Conservation (phyloP, 2,329 filamentous ascomycete species). For the Coleophoma crateriformis region DNA sequence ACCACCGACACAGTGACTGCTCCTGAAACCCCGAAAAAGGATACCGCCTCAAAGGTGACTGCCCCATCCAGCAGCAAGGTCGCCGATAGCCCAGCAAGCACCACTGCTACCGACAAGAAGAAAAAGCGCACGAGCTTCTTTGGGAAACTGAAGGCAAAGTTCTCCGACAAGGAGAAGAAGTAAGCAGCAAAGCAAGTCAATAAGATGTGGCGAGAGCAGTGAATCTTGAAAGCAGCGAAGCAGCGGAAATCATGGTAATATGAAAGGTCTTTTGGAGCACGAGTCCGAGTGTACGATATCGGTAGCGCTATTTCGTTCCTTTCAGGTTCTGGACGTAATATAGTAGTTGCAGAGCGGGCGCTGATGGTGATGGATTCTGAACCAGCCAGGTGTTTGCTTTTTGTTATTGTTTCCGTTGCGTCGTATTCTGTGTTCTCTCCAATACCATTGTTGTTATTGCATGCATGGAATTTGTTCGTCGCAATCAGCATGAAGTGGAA, state of each 20-base stretch:
- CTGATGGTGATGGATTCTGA: too few species aligned
- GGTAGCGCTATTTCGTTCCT: slow-evolving; percentile 2
- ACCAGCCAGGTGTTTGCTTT: too few species aligned
- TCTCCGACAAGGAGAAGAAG: slow-evolving; percentile 28
- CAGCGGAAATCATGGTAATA: slow-evolving; percentile 4
- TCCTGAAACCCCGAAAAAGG: slow-evolving; percentile 14
- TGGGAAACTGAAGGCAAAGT: slow-evolving; percentile 46
- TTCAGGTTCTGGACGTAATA: slow-evolving; percentile 3
- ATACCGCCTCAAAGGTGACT: slow-evolving; percentile 2
- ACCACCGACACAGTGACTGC: slow-evolving; percentile 13
- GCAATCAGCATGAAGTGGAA: too few species aligned
- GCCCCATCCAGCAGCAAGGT: slow-evolving; percentile 19
- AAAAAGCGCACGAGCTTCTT: slow-evolving; percentile 30
- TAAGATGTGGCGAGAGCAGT: background rate
- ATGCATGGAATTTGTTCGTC: too few species aligned
- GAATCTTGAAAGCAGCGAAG: background rate
- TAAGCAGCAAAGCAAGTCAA: slow-evolving; percentile 4
- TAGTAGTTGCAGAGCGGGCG: background rate
- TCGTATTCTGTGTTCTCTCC: too few species aligned
- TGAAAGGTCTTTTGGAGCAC: slow-evolving; percentile 4
- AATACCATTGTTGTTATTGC: too few species aligned
- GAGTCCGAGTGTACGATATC: slow-evolving; percentile 20
- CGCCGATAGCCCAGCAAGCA: slow-evolving; percentile 16
- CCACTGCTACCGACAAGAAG: slow-evolving; percentile 24
- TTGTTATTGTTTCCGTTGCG: too few species aligned